Evolutionary conservation across 768 basidiomycete species (phyloP).

Genomic region (Gloeophyllum trabeum): DNA sequence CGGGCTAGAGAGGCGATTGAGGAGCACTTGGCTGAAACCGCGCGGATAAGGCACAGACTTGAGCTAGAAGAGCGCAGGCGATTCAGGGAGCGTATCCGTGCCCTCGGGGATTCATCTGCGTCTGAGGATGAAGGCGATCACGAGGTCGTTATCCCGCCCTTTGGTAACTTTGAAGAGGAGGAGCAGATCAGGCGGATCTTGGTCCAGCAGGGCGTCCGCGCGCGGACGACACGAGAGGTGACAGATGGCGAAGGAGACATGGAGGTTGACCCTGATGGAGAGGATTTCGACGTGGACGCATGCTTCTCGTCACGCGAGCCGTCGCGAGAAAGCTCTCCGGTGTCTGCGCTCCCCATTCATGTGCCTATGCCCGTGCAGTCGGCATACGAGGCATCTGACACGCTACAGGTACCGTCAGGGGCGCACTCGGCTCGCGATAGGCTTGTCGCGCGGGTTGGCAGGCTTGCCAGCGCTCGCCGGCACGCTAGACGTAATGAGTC

Average conservation of each 20-base stretch:
- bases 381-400: no score
- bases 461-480: neutral
- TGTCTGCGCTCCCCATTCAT: slow-evolving; percentile 11
- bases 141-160: slow-evolving; percentile 40
- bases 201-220: slow-evolving; percentile 30
- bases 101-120: no score
- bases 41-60: no score
- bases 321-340: slow-evolving; percentile 37
- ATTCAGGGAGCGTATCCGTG: no score
- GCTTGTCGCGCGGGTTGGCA: neutral
- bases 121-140: slow-evolving; percentile 24
- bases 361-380: neutral
- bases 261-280: slow-evolving; percentile 34
- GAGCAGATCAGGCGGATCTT: slow-evolving; percentile 46
- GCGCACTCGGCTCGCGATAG: neutral
- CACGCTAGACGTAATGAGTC: neutral
- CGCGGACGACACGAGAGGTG: slow-evolving; percentile 1
- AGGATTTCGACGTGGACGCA: slow-evolving; percentile 33
- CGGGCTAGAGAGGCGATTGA: no score
- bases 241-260: slow-evolving; percentile 12
- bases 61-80: no score
- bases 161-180: slow-evolving; percentile 44
- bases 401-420: no score
- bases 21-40: no score
- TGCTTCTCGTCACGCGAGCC: slow-evolving; percentile 38